Percentiles rank a stretch among this genome's conserved stretches.
These are phyloP conservation scores for Brettanomyces anomalus DNA, from an alignment of 805 yeast species.

Conservation along the genomic window DNA sequence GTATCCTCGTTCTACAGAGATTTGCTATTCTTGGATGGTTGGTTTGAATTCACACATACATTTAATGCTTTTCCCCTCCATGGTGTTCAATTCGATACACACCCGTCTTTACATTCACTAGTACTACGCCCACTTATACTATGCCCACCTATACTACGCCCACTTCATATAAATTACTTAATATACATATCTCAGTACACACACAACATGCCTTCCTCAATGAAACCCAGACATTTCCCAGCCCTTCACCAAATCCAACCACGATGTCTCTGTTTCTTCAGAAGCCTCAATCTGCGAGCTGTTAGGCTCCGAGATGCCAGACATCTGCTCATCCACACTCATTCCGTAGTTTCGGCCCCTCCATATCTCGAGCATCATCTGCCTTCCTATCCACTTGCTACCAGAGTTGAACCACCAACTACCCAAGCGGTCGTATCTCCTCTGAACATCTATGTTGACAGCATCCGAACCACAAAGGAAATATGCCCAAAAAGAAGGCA, in stretches of 20 bases:
- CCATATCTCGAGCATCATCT: slow-evolving; percentile 44
- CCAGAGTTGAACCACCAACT: slow-evolving; percentile 27
- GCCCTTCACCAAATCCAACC: slow-evolving; percentile 46
- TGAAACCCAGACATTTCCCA: slow-evolving; percentile 37
- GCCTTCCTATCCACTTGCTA: slow-evolving; percentile 47
- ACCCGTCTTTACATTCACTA: no score
- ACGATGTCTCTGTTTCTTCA: slow-evolving; percentile 29
- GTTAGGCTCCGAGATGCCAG: neutral
- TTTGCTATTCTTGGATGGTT: no score
- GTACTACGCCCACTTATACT: no score
- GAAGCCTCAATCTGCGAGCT: slow-evolving; percentile 5
- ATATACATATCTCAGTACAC: neutral
- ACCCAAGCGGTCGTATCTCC: slow-evolving; percentile 24
- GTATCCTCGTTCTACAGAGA: no score
- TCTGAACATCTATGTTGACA: slow-evolving; percentile 22
- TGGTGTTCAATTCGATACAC: no score
- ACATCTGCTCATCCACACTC: neutral
- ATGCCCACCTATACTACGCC: no score
- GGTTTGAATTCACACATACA: no score
- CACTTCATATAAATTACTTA: no score
- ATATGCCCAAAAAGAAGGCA: slow-evolving; percentile 42
- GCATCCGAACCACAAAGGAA: slow-evolving; percentile 37
- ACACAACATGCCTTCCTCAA: slow-evolving; percentile 3
- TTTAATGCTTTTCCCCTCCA: no score
- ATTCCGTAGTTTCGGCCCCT: slow-evolving; percentile 26